Percentiles rank a stretch among this genome's conserved stretches.
These are phyloP conservation scores for Alopecurus myosuroides DNA, from an alignment of 176 grass and related monocot species.

Conservation along the genomic window DNA sequence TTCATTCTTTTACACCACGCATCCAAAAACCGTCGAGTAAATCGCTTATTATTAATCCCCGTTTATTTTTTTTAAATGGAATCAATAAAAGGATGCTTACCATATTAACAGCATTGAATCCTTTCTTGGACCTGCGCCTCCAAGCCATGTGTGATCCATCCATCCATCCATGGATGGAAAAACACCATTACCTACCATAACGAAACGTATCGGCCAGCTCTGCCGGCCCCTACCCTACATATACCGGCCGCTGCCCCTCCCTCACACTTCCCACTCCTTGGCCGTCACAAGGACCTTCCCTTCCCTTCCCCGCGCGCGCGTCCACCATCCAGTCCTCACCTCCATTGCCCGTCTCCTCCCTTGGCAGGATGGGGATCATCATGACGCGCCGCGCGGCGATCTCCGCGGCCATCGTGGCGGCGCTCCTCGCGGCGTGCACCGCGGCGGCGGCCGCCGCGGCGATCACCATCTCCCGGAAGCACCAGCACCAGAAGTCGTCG, in stretches of 20 bases:
- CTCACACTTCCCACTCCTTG: neutral
- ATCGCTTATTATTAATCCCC: neutral
- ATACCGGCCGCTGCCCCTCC: neutral
- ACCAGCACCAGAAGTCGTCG: neutral
- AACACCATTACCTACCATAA: neutral
- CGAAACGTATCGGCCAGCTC: neutral
- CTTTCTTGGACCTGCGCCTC: neutral
- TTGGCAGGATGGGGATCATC: neutral
- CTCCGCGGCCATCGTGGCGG: neutral
- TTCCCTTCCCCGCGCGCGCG: neutral
- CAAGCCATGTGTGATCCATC: neutral
- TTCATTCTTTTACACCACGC: neutral
- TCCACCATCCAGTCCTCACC: neutral
- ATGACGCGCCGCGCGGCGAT: neutral
- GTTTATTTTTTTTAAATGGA: neutral
- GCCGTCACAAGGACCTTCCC: neutral
- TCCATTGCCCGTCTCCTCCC: neutral
- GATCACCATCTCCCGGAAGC: slow-evolving; percentile 12
- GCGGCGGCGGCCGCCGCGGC: slow-evolving; percentile 29
- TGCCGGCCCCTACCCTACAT: neutral
- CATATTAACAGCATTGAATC: neutral
- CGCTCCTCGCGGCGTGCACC: slow-evolving; percentile 17
- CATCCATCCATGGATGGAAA: neutral
- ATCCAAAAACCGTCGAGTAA: neutral
- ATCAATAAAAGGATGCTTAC: neutral